Evolutionary conservation across 768 basidiomycete genomes (phyloP), one percentile per base, ranked within the genome.

Genomic region (Rhizopogon vinicolor): DNA sequence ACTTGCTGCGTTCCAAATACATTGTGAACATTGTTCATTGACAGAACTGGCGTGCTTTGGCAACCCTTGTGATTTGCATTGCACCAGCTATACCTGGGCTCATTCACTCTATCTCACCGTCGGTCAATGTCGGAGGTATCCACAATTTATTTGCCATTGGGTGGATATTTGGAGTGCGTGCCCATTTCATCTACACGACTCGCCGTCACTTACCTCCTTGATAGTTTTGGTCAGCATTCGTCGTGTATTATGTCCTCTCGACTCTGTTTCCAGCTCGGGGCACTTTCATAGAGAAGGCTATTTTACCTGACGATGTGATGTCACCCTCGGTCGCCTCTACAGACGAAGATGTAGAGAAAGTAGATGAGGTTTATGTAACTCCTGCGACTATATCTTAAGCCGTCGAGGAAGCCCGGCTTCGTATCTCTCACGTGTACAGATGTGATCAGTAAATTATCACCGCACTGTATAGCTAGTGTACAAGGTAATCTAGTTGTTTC

Each of bases 1-100:
- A 10, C 40, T 31, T 7, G 40, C 40, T 29, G 55, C 43, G 44
- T 60, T 43, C 58, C 22, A 44, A 40, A 22, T 42, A 43, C 22
- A 41, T 48, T 22, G 14, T 44, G 22, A 29, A 18, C 2, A 39
- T 31, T 22, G 7, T n/a, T 41, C 28, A 35, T 52, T n/a, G 22
- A 13, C 45, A 91, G 87, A 94, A 95, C 69, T 92, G 91, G 88
- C 78, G 91, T 25, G 91, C 91, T 1, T 77, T 81, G 3, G 77
- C 81, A 2, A 83, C 91, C 0, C 70, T 93, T 10, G 64, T 93
- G 19, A 68, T 81, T 53, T 81, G 89, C 4, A 83, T 91, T 0
- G 76, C 82, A 1, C 88, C 88, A 3, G 84, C 79, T 55, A 63
- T 95, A 16, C 92, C 92, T 1, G 92, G 93, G 2, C 77, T 95